Evolutionary conservation across 2,329 filamentous ascomycete genomes (phyloP).

Genomic region (Blastomyces emzantsi): DNA sequence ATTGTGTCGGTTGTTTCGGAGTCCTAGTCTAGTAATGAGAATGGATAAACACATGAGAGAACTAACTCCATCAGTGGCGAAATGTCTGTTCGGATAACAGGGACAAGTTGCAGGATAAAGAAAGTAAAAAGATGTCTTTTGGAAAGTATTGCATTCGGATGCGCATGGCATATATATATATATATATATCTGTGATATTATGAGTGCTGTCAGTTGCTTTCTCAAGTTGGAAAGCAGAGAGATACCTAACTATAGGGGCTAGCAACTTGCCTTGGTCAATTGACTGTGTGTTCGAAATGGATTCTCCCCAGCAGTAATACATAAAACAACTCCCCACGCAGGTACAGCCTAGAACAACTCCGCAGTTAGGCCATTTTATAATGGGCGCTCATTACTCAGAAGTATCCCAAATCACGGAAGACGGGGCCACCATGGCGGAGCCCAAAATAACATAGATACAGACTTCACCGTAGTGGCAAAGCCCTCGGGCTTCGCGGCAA

Average conservation of each 20-base stretch:
- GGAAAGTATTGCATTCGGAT: not conserved
- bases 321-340: not conserved
- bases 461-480: not conserved
- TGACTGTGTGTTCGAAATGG: not conserved
- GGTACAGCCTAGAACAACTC: not conserved
- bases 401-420: not conserved
- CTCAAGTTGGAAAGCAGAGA: not conserved
- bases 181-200: not conserved
- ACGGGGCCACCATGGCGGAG: not conserved
- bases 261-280: not conserved
- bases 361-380: not conserved
- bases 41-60: not conserved
- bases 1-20: not conserved
- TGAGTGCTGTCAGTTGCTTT: not conserved
- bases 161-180: not conserved
- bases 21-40: not conserved
- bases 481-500: not conserved
- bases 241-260: not conserved
- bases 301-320: not conserved
- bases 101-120: not conserved
- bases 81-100: not conserved
- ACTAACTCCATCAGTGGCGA: not conserved
- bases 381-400: not conserved
- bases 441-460: not conserved
- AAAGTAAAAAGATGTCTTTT: not conserved